Evolutionary conservation across 2,329 filamentous ascomycete genomes (phyloP), one percentile per base, ranked within the genome.

Genomic region (Laburnicola sp.): DNA sequence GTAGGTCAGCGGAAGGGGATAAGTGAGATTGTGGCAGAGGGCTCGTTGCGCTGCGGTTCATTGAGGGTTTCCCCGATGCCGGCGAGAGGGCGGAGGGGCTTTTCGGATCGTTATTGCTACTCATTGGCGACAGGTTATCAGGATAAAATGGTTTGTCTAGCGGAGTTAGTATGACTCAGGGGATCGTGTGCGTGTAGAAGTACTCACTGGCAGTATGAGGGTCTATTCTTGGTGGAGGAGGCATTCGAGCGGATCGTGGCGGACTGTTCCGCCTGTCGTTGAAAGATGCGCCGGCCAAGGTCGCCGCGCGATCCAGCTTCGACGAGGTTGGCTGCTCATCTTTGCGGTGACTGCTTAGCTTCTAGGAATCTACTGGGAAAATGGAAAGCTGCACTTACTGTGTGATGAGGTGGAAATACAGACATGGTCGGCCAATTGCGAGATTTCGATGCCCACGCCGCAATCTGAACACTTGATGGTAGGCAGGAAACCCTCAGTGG

Each of bases 401-500:
- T 75, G 67, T 49, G 68, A 59, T n/a, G n/a, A n/a, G 55, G 72
- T 53, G 51, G 72, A 75, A 39, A 72, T 72, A 72, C 91, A 96
- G 54, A 89, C 71, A 76, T 96, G 91, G 56, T 95, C 90, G 55
- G 89, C 90, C 86, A 96, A 88, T 71, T 86, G 78, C 35, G 88
- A 87, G 61, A 96, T 94, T 68, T 92, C 87, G 53, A 96, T 89
- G 64, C 92, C 84, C 47, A 66, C 63, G 38, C 64, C 66, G 58
- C 72, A 73, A 41, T 64, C 69, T 23, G 70, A 73, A 57, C 72
- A 74, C 60, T 75, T 74, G 54, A 74, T 73, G 34, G 59, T 67
- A 6, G 70, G 70, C 46, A 74, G 55, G 39, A 68, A 58, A 60
- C 70, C 70, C 59, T 64, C 67, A 50, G 53, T 62, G 51, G 53